These are phyloP conservation scores for Stagonosporopsis vannaccii DNA, from an alignment of 2,329 filamentous ascomycete species.

Conservation along the genomic window DNA sequence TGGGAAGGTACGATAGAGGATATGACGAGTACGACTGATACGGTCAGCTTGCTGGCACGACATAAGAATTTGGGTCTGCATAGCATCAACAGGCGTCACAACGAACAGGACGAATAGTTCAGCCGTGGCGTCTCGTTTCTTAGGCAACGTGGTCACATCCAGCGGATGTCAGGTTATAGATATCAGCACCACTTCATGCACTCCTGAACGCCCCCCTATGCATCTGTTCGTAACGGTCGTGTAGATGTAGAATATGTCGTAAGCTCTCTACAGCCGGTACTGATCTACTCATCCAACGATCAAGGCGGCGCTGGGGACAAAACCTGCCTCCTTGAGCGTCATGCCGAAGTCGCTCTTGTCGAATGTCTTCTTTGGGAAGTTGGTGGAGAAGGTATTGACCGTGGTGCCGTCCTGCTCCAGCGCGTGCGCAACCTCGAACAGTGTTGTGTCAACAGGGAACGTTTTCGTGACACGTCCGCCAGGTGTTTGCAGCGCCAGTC, in stretches of 20 bases:
- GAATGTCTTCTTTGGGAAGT: slow-evolving; percentile 86
- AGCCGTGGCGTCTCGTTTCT: neutral
- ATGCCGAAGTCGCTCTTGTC: slow-evolving; percentile 77
- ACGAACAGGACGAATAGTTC: neutral
- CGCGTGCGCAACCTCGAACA: slow-evolving; percentile 88
- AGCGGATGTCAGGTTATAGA: neutral
- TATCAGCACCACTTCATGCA: neutral
- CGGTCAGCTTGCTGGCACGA: neutral
- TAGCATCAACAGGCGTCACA: neutral
- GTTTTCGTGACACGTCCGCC: slow-evolving; percentile 84
- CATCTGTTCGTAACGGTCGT: slow-evolving; percentile 18
- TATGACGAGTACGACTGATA: slow-evolving; percentile 46
- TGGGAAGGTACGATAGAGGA: slow-evolving; percentile 50
- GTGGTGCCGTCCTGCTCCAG: slow-evolving; percentile 74
- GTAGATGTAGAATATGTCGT: neutral
- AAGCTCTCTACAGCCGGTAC: neutral
- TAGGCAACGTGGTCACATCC: neutral
- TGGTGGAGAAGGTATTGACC: slow-evolving; percentile 81
- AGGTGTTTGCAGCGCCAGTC: slow-evolving; percentile 80
- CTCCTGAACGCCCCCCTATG: slow-evolving; percentile 22
- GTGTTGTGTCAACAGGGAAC: slow-evolving; percentile 84
- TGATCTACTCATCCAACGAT: slow-evolving; percentile 62
- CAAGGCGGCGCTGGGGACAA: slow-evolving; percentile 89
- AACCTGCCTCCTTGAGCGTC: slow-evolving; percentile 89
- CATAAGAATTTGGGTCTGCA: neutral